Percentiles rank a stretch among this genome's conserved stretches.
Conservation (phyloP, 192 early-diverging fungal genomes). For the Coemansia sp. region DNA sequence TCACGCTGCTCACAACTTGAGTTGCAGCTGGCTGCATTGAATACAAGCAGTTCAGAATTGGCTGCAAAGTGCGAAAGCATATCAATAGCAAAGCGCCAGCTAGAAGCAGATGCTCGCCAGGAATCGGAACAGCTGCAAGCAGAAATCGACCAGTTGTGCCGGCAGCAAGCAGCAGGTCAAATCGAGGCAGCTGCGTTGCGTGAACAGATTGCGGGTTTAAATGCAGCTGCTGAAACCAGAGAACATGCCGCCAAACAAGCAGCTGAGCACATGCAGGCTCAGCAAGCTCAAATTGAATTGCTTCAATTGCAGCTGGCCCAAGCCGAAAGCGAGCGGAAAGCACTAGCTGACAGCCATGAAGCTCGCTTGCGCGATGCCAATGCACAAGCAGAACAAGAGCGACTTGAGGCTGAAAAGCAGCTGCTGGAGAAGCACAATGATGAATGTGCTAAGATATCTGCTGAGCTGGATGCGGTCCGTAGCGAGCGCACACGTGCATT, state of each 20-base stretch:
- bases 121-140: slow-evolving; percentile 2
- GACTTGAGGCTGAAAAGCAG: slow-evolving; percentile 1
- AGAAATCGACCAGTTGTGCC: background rate
- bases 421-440: background rate
- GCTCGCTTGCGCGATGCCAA: slow-evolving; percentile 1
- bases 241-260: slow-evolving; percentile 7
- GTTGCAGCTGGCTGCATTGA: background rate
- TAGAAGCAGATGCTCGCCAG: background rate
- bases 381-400: background rate
- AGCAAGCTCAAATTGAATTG: background rate
- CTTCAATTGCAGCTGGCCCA: slow-evolving; percentile 9
- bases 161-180: background rate
- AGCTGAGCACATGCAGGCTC: background rate
- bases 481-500: background rate
- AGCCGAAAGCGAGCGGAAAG: background rate
- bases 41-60: background rate
- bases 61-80: slow-evolving; percentile 5
- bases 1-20: background rate
- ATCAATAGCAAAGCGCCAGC: background rate
- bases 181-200: slow-evolving; percentile 1
- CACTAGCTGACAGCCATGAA: slow-evolving; percentile 7
- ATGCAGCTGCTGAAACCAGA: background rate
- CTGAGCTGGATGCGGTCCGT: slow-evolving; percentile 6
- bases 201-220: slow-evolving; percentile 1
- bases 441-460: slow-evolving; percentile 1